Evolutionary conservation across 768 basidiomycete genomes (phyloP), one percentile per base, ranked within the genome.

Genomic region (Tephrocybe sp.): DNA sequence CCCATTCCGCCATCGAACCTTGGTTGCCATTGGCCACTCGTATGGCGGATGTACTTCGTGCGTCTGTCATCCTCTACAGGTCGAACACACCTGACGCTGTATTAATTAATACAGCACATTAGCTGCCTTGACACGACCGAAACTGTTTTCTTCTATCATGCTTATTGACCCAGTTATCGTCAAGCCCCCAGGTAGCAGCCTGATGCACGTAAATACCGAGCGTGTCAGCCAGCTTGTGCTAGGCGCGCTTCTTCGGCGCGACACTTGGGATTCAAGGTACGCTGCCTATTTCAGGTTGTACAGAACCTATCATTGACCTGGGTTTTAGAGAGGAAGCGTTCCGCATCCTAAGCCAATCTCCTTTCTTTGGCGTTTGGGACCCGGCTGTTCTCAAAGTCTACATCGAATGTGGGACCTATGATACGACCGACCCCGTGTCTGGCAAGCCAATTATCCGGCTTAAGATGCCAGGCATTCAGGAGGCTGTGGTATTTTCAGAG

Each of bases 1-100:
- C 16, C 89, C 89, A 0, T 82, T 84, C 60, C 54, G 39, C 2
- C 55, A 68, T 4, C 77, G 86, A 31, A 79, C 66, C n/a, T 60
- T 93, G 2, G 71, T 92, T 17, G 82, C 74, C 4, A 69, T 92
- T 3, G 93, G 92, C 0, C 94, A 97, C 62, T 94, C 92, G 0
- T 84, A 90, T 46, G 90, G 94, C 16, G 93, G 89, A 1, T 85
- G 84, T 61, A 82, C 83, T 2, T 76, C 82, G 84, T 91, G 62
- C 61, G 89, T 74, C 19, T 14, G 7, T 26, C 13, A 48, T 6
- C 50, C 45, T 20, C 54, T 46, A 17, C 31, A 23, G 22, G 14
- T 45, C n/a, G 6, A 22, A n/a, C 11, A 11, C 23, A 43, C 35
- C 40, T 42, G 17, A 42, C 12, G 19, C 22, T 12, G 42, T 41